Base-by-base conservation (phyloP, 108 stramenopile genomes). In the Nitzschia sp. region DNA sequence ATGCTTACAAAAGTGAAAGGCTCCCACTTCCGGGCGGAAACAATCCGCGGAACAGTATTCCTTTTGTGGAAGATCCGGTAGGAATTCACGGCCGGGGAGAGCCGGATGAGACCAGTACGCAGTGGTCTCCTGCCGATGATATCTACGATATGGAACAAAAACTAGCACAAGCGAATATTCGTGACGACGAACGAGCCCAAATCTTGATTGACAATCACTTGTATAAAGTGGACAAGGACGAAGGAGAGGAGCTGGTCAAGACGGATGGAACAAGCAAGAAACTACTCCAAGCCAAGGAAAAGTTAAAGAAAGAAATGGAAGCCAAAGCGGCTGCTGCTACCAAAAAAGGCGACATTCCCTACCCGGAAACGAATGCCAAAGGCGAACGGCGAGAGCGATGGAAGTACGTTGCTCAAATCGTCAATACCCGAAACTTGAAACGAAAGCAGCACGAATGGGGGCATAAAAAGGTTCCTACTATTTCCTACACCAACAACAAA, bases 371-470 rank as follows among this genome's bases (percentile, higher is more conserved):
- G 53, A 86, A 85, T 35, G 58, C 53, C 26, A 61, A 67, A 32
- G 79, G 78, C 22, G 69, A 77, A 36, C 59, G 61, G 26, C 69
- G 92, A 26, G 75, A 75, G 33, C 88, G 89, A 34, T 91, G 83
- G 82, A 91, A 94, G 76, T 94, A 63, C 63, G 89, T 87, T 21
- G 92, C 92, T 5, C 76, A 91, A 73, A 75, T 85, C 22, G 87
- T 94, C 66, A 83, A 94, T 68, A 89, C 88, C 1, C 80, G 86
- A 8, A 70, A 75, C 9, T 53, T 84, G 62, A 71, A 79, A 27
- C 81, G 79, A 32, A 72, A 76, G 57, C 13, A 50, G 21, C 48
- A 50, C 48, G 48, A 50, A 22, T 41, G 6, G 38, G 50, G 69
- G 29, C 41, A 63, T 13, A 41, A 41, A 13, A 13, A 13, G 9